Base-by-base conservation (phyloP, 2,329 filamentous ascomycete genomes). In the Arthrobotrys pseudoclavata region DNA sequence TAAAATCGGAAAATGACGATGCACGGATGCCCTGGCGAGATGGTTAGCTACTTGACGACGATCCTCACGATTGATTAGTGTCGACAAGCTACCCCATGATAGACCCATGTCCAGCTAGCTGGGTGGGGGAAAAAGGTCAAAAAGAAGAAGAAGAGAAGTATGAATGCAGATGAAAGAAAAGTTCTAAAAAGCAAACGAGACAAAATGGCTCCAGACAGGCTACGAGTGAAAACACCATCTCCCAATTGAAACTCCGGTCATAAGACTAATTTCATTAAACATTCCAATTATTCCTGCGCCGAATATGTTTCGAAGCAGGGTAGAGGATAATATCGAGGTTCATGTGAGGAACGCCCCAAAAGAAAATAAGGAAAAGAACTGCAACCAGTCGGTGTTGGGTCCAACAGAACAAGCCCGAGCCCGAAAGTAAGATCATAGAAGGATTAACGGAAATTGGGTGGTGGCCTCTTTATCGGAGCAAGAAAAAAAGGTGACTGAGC, bases 191-290 rank as follows among this genome's bases (percentile, higher is more conserved):
- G 50, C 66, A 76, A 76, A 76, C 64, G 52, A 66, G 42, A 64
- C 50, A 64, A 74, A 76, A 69, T 69, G 62, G 55, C 55, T 76
- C 34, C 68, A 47, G 57, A 70, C 52, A 66, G 72, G 60, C 60
- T 66, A 61, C 66, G 45, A 53, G 66, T 61, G 62, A 69, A 76
- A 69, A 76, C 72, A 76, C 66, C 72, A 70, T 76, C 72, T 76
- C 63, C 71, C 72, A 76, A 76, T 76, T 61, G 64, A 76, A 70
- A 76, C 72, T 76, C 72, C 72, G 72, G 72, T 76, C 72, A 76
- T 76, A 68, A 76, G 72, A 76, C 72, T 76, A 76, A 76, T 66
- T 76, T 76, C 72, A 76, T 76, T 76, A 76, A 76, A 76, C 66
- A 76, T 67, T 76, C 72, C 72, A 69, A 76, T 76, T 76, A 76